phyloP scores from a whole-genome alignment of 2,329 filamentous ascomycete genomes.

The Amauroascus niger region DNA sequence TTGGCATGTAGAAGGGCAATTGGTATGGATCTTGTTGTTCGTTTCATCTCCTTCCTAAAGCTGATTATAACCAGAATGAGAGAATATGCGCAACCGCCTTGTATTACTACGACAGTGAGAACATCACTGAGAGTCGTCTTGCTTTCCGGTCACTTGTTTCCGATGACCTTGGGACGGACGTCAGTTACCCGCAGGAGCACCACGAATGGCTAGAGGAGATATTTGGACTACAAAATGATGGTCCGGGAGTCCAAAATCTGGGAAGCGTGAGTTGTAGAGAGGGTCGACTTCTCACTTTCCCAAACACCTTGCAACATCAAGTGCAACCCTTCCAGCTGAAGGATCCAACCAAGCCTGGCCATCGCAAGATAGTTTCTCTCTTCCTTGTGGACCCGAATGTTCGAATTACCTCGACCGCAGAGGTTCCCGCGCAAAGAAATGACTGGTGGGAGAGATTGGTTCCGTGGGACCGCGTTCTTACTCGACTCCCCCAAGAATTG shows the following conservation, averaged over 20 bases:
- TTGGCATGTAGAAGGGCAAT: slow-evolving; percentile 42
- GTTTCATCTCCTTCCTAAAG: background rate
- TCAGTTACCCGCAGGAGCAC: slow-evolving; percentile 24
- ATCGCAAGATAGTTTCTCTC: slow-evolving; percentile 17
- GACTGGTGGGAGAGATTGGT: slow-evolving; percentile 16
- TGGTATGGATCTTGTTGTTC: slow-evolving; percentile 21
- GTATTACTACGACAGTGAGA: slow-evolving; percentile 53
- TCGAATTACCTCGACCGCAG: slow-evolving; percentile 16
- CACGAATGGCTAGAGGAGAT: slow-evolving; percentile 11
- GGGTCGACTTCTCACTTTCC: slow-evolving; percentile 19
- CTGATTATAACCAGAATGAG: slow-evolving; percentile 42
- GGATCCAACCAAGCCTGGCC: slow-evolving; percentile 16
- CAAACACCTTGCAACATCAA: slow-evolving; percentile 17
- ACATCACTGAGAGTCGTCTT: slow-evolving; percentile 47
- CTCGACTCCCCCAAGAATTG: slow-evolving; percentile 11
- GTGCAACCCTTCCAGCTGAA: slow-evolving; percentile 14
- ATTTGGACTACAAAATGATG: slow-evolving; percentile 12
- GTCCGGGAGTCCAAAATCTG: slow-evolving; percentile 12
- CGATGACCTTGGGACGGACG: slow-evolving; percentile 24
- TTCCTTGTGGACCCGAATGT: slow-evolving; percentile 17
- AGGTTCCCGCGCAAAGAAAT: slow-evolving; percentile 13
- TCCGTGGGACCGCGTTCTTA: background rate
- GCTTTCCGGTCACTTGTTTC: slow-evolving; percentile 41
- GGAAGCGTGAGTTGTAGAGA: slow-evolving; percentile 16
- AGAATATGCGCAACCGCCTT: slow-evolving; percentile 54